These are phyloP conservation scores for Penicillium hesseltinei DNA, from an alignment of 2,329 filamentous ascomycete species.

Conservation along the genomic window DNA sequence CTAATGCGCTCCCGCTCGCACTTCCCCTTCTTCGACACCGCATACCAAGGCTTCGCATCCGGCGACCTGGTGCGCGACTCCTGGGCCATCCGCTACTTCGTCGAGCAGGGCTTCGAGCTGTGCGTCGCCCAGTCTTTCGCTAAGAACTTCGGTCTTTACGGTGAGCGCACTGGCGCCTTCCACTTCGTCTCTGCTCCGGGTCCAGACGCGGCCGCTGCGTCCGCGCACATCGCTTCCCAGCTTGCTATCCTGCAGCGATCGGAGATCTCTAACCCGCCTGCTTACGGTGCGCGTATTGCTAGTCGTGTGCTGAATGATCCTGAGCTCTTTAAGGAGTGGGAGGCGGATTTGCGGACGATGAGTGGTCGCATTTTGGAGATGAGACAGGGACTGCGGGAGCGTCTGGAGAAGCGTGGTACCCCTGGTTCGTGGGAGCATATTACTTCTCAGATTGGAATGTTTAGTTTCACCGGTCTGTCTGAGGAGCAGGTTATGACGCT, in stretches of 20 bases:
- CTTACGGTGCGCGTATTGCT: slow-evolving; percentile 89
- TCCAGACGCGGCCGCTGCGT: slow-evolving; percentile 61
- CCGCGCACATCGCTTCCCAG: slow-evolving; percentile 72
- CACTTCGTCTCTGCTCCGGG: slow-evolving; percentile 80
- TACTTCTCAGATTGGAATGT: slow-evolving; percentile 99
- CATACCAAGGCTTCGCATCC: slow-evolving; percentile 97
- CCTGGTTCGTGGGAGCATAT: slow-evolving; percentile 96
- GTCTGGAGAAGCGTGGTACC: slow-evolving; percentile 80
- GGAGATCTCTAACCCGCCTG: slow-evolving; percentile 95
- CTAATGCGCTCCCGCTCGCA: slow-evolving; percentile 75
- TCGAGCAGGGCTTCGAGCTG: slow-evolving; percentile 81
- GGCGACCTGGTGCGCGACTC: slow-evolving; percentile 82
- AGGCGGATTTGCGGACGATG: slow-evolving; percentile 89
- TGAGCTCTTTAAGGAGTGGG: slow-evolving; percentile 83
- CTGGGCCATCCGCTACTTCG: slow-evolving; percentile 90
- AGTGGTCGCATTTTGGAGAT: slow-evolving; percentile 91
- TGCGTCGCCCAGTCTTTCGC: slow-evolving; percentile 61
- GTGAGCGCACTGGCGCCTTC: slow-evolving; percentile 93
- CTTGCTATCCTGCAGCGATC: slow-evolving; percentile 91
- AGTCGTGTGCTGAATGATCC: slow-evolving; percentile 79
- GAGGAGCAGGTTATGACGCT: slow-evolving; percentile 49
- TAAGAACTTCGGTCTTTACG: slow-evolving; percentile 79
- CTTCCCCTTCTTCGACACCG: slow-evolving; percentile 98
- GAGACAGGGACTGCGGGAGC: slow-evolving; percentile 72
- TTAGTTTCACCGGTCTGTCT: slow-evolving; percentile 69